phyloP scores from a whole-genome alignment of 768 basidiomycete species.

The Lactifluus subvellereus region DNA sequence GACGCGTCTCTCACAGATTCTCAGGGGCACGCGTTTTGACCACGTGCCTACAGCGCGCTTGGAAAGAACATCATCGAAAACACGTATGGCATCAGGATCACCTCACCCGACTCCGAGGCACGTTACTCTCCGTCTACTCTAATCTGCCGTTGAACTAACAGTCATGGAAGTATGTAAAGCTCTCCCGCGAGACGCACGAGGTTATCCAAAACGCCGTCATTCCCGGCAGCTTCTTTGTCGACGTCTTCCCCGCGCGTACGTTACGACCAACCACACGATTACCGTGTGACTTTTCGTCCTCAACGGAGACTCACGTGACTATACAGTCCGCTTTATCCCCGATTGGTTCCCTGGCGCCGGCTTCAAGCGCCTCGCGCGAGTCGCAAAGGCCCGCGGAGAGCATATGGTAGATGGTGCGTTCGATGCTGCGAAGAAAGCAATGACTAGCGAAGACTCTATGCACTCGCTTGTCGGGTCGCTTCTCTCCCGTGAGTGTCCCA shows the following conservation, averaged over 20 bases:
- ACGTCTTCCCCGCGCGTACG: slow-evolving; percentile 20
- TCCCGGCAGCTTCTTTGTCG: slow-evolving; percentile 24
- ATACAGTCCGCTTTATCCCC: slow-evolving; percentile 19
- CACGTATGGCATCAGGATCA: slow-evolving; percentile 22
- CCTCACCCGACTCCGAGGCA: slow-evolving; percentile 20
- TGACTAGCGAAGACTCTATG: slow-evolving; percentile 20
- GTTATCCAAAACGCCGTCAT: slow-evolving; percentile 24
- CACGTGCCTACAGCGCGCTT: slow-evolving; percentile 18
- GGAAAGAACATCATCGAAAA: slow-evolving; percentile 24
- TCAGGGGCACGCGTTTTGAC: slow-evolving; percentile 10
- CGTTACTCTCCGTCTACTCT: background rate
- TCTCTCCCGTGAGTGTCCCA: slow-evolving; percentile 14
- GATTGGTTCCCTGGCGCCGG: slow-evolving; percentile 25
- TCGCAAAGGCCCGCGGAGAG: slow-evolving; percentile 19
- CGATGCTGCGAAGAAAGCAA: slow-evolving; percentile 17
- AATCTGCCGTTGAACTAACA: background rate
- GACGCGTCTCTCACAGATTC: background rate
- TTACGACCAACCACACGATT: background rate
- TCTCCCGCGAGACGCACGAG: slow-evolving; percentile 22
- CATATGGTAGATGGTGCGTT: slow-evolving; percentile 22
- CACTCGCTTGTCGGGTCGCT: slow-evolving; percentile 19
- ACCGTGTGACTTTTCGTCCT: too few relatives aligned
- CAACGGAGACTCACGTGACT: slow-evolving; percentile 7
- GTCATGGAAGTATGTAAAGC: slow-evolving; percentile 14
- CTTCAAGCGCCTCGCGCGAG: slow-evolving; percentile 24